A percentile compares a stretch with the other conserved stretches of the same genome.
phyloP scores from a whole-genome alignment of 1,284 basidiomycete species.

The Ceratobasidium sp. region DNA sequence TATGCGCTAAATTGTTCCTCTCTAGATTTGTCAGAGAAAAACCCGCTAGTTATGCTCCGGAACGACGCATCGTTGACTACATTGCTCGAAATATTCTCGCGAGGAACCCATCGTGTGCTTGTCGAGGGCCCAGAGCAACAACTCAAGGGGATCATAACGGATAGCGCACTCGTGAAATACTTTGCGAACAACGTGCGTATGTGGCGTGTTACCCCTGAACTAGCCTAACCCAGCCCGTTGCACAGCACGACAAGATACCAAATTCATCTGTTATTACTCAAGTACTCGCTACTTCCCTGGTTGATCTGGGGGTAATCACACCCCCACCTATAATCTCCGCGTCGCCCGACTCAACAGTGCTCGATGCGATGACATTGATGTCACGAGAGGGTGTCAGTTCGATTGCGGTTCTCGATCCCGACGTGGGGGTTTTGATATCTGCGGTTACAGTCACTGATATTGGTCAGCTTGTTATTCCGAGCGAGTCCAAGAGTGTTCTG shows the following conservation, averaged over 20 bases:
- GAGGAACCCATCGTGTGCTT: slow-evolving; percentile 66
- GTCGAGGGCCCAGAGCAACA: slow-evolving; percentile 37
- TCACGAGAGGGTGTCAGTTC: slow-evolving; percentile 41
- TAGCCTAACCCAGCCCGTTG: neutral
- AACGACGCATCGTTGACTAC: slow-evolving; percentile 67
- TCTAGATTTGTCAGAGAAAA: slow-evolving; percentile 81
- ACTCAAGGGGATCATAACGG: slow-evolving; percentile 40
- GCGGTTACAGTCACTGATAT: slow-evolving; percentile 42
- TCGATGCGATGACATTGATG: slow-evolving; percentile 42
- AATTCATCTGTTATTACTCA: slow-evolving; percentile 22
- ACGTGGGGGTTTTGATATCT: slow-evolving; percentile 39
- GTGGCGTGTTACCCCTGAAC: neutral
- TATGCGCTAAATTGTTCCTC: neutral
- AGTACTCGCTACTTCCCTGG: slow-evolving; percentile 31
- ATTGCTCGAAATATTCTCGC: slow-evolving; percentile 67
- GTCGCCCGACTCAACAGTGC: slow-evolving; percentile 40
- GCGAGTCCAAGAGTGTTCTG: slow-evolving; percentile 40
- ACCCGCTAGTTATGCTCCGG: slow-evolving; percentile 67
- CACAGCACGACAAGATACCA: slow-evolving; percentile 33
- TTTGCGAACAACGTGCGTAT: slow-evolving; percentile 30
- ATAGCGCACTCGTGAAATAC: slow-evolving; percentile 40
- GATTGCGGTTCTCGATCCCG: slow-evolving; percentile 41
- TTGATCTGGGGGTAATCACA: slow-evolving; percentile 34
- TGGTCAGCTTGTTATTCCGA: slow-evolving; percentile 40
- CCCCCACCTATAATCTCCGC: slow-evolving; percentile 40